phyloP scores from a whole-genome alignment of 495 filamentous ascomycete genomes.

The Annulohypoxylon stygium region DNA sequence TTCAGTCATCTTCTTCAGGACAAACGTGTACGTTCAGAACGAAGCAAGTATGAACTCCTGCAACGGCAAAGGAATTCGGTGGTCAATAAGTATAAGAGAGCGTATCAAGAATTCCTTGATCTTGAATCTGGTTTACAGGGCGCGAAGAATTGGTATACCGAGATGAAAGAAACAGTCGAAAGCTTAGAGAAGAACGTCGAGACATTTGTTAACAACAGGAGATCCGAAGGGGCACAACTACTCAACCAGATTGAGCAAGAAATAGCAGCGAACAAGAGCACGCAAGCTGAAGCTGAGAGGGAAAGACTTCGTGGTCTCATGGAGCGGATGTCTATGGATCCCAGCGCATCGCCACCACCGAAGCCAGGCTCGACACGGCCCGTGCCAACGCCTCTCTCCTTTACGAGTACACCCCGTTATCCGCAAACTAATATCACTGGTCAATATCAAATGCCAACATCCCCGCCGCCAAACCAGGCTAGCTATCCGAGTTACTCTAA shows the following conservation, averaged over 20 bases:
- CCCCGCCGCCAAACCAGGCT: conserved; percentile 63
- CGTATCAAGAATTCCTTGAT: conserved; percentile 92
- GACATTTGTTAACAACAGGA: conserved; percentile 92
- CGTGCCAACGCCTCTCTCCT: conserved; percentile 62
- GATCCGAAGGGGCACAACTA: conserved; percentile 91
- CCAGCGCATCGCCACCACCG: conserved; percentile 60
- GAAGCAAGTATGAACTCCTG: conserved; percentile 91
- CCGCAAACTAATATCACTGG: conserved; percentile 60
- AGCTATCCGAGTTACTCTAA: conserved; percentile 52
- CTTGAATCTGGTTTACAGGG: conserved; percentile 86
- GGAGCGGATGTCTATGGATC: conserved; percentile 92
- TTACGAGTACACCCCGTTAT: conserved; percentile 57
- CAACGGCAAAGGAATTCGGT: conserved; percentile 85
- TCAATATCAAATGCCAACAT: conserved; percentile 66
- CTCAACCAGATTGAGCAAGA: conserved; percentile 88
- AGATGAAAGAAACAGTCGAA: conserved; percentile 96
- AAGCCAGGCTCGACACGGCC: conserved; percentile 62
- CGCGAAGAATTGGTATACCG: conserved; percentile 91
- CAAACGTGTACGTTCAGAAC: conserved; percentile 91
- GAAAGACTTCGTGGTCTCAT: conserved; percentile 89
- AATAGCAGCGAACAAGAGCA: conserved; percentile 73
- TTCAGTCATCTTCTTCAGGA: conserved; percentile 93
- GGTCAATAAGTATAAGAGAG: conserved; percentile 87
- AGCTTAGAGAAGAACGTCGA: conserved; percentile 97
- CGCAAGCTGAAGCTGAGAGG: conserved; percentile 86